These are phyloP conservation scores for Diaporthe vexans DNA, from an alignment of 2,329 filamentous ascomycete genomes.

Conservation along the genomic window DNA sequence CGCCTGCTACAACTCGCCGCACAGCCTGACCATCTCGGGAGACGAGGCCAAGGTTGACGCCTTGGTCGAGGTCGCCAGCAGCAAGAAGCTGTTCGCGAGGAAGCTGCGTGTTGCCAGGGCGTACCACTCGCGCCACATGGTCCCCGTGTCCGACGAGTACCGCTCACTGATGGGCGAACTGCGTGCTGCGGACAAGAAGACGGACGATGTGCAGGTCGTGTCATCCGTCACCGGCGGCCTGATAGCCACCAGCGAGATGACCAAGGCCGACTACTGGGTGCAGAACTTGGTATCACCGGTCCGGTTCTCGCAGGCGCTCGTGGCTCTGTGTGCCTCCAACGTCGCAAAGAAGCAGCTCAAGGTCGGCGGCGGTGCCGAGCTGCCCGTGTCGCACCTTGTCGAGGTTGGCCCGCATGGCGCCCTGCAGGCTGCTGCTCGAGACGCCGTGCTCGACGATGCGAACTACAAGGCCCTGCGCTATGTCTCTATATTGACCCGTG, in stretches of 20 bases:
- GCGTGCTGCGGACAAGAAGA: background rate
- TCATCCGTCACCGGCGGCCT: conserved; percentile 35
- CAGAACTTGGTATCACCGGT: conserved; percentile 38
- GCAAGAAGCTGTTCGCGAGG: conserved; percentile 48
- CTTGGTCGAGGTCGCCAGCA: conserved; percentile 45
- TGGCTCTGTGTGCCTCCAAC: conserved; percentile 42
- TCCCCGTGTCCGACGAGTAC: conserved; percentile 47
- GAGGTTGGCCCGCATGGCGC: conserved; percentile 50
- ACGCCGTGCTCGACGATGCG: conserved; percentile 40
- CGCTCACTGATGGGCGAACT: conserved; percentile 40
- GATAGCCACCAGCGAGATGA: conserved; percentile 32
- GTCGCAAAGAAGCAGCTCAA: conserved; percentile 39
- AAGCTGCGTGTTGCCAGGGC: conserved; percentile 47
- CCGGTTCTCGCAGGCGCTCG: conserved; percentile 33
- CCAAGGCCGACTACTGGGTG: conserved; percentile 44
- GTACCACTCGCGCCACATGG: conserved; percentile 52
- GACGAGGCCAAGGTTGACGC: conserved; percentile 47
- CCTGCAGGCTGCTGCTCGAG: conserved; percentile 47
- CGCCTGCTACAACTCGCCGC: conserved; percentile 45
- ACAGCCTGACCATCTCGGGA: conserved; percentile 54
- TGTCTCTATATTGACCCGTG: conserved; percentile 33
- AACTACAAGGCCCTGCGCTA: conserved; percentile 39
- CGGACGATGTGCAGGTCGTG: conserved; percentile 28
- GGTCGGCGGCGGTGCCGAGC: conserved; percentile 37
- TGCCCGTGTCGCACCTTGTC: conserved; percentile 45